Base-by-base conservation (phyloP, 192 early-diverging fungal genomes). In the Backusella sp. region DNA sequence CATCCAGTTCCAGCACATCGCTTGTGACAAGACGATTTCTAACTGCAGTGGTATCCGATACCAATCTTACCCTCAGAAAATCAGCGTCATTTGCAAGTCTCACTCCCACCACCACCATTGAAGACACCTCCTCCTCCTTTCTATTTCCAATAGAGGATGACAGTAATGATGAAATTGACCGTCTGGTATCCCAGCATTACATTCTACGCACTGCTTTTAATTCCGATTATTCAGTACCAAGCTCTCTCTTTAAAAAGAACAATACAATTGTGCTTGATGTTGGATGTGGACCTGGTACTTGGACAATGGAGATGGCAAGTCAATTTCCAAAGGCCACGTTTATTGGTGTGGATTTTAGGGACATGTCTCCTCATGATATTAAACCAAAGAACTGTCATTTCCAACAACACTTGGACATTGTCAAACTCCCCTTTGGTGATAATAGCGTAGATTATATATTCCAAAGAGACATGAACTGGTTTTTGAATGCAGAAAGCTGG, bases 251-350 rank as follows among this genome's bases (percentile, higher is more conserved):
- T 4, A 23, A 44, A 49, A 23, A 30, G n/a, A 56, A 83, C 62
- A 73, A 74, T 12, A 67, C 59, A 15, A n/a, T 39, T 21, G 75
- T 83, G 7, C 35, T 83, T 6, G 82, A 83, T 69, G 66, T 80
- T 15, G 82, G 82, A 19, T 83, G 82, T 26, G 82, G 82, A 30
- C 77, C 82, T 3, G 82, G 82, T 8, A 78, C 82, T 23, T 83
- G 82, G 82, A 77, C 75, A 2, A 80, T 83, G 82, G 82, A 74
- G 30, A 65, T 74, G 19, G 73, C 73, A 11, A 49, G 41, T 6
- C 59, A 74, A 34, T 66, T 42, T 66, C 65, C 73, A n/a, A 15
- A 26, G 12, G 19, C 15, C 28, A 30, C 37, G 6, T 74, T 66
- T 49, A 66, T 74, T n/a, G 73, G 73, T 28, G 26, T 74, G 5